Conservation (phyloP, 2,329 filamentous ascomycete species). For the Cordyceps javanica region DNA sequence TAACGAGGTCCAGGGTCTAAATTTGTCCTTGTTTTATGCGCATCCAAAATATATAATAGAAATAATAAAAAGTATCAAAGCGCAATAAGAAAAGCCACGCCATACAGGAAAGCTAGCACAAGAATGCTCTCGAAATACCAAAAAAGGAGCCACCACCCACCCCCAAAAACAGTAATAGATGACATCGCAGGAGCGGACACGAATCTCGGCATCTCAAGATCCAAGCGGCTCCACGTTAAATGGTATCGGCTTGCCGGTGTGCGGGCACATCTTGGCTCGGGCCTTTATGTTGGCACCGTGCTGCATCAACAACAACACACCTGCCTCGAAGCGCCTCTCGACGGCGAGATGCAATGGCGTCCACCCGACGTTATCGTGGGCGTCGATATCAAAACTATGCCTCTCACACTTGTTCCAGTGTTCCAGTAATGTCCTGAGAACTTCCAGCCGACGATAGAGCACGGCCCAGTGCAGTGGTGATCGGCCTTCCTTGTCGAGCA, state of each 20-base stretch:
- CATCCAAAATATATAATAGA: too few relatives aligned
- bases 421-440: not conserved
- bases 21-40: not conserved
- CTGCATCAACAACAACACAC: constrained; percentile 1
- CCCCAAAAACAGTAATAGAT: not conserved
- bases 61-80: not conserved
- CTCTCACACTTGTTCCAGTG: not conserved
- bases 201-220: not conserved
- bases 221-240: constrained; percentile 1
- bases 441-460: not conserved
- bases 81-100: not conserved
- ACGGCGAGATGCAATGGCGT: not conserved
- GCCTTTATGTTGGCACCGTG: not conserved
- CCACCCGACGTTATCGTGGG: not conserved
- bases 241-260: not conserved
- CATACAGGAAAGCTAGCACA: too few relatives aligned
- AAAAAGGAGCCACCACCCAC: not conserved
- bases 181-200: not conserved
- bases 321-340: constrained; percentile 1
- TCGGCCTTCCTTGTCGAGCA: not conserved
- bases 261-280: not conserved
- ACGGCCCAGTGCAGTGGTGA: constrained; percentile 1
- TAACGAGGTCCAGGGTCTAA: not conserved
- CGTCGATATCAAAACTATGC: not conserved
- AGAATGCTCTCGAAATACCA: too few relatives aligned